These are phyloP conservation scores for Seiridium cupressi DNA, from an alignment of 2,329 filamentous ascomycete species.

Conservation along the genomic window DNA sequence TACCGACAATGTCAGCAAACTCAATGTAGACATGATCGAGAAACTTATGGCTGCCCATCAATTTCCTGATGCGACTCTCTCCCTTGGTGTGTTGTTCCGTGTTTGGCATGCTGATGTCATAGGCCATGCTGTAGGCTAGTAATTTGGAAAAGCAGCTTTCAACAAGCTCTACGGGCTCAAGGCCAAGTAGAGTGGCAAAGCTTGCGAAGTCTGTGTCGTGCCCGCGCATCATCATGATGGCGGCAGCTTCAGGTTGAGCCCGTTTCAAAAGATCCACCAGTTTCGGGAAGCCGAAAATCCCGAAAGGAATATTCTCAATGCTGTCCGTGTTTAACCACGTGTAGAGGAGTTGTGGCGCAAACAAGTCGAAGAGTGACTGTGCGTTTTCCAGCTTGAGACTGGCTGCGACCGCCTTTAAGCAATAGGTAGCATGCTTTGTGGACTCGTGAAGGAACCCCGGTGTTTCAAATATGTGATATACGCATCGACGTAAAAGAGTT, in stretches of 20 bases:
- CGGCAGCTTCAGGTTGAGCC: constrained; percentile 74
- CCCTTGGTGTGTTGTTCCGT: constrained; percentile 47
- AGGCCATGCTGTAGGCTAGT: constrained; percentile 80
- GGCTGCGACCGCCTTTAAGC: constrained; percentile 64
- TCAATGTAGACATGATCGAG: constrained; percentile 61
- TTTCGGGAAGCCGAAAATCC: constrained; percentile 76
- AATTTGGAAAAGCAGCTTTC: constrained; percentile 71
- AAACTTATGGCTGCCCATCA: constrained; percentile 67
- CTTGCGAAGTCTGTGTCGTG: constrained; percentile 62
- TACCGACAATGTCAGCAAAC: constrained; percentile 74
- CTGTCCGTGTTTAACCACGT: constrained; percentile 76
- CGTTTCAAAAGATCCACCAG: constrained; percentile 68
- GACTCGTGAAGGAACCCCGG: constrained; percentile 70
- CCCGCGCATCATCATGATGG: constrained; percentile 78
- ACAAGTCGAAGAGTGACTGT: constrained; percentile 74
- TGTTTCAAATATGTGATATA: constrained; percentile 93
- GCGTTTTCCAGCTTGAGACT: constrained; percentile 64
- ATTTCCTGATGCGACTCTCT: constrained; percentile 65
- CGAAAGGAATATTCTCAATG: constrained; percentile 73
- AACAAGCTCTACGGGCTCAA: constrained; percentile 57
- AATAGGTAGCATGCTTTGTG: constrained; percentile 68
- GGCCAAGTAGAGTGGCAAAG: constrained; percentile 57
- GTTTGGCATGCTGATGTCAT: constrained; percentile 59
- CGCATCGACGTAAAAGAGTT: constrained; percentile 79
- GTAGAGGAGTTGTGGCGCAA: constrained; percentile 84